Evolutionary conservation across 768 basidiomycete species (phyloP).

Genomic region (Lentinula detonsa): DNA sequence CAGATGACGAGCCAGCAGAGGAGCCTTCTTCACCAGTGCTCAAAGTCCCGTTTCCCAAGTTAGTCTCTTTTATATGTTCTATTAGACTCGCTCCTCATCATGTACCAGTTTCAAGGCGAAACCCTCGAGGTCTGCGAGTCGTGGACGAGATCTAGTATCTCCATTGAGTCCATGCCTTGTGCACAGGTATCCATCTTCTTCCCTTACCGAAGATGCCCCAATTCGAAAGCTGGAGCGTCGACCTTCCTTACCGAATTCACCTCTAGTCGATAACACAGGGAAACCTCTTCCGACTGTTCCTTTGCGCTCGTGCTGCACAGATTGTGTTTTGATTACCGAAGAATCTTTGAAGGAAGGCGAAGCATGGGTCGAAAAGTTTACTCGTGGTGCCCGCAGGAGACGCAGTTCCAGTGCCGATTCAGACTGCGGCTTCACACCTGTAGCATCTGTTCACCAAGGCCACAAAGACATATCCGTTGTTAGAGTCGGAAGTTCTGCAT

Average conservation of each 20-base stretch:
- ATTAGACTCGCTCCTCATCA: background rate
- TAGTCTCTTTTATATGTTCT: slow-evolving; percentile 16
- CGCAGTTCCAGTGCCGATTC: slow-evolving; percentile 36
- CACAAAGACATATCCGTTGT: slow-evolving; percentile 10
- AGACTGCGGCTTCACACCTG: slow-evolving; percentile 21
- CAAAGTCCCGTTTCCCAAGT: slow-evolving; percentile 61
- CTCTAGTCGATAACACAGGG: slow-evolving; percentile 22
- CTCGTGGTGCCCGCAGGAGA: slow-evolving; percentile 54
- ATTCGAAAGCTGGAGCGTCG: slow-evolving; percentile 15
- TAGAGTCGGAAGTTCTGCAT: slow-evolving; percentile 16
- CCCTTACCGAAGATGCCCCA: slow-evolving; percentile 4
- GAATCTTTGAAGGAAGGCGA: slow-evolving; percentile 48
- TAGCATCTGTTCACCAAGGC: slow-evolving; percentile 11
- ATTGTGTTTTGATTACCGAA: slow-evolving; percentile 57
- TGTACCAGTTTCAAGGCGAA: slow-evolving; percentile 34
- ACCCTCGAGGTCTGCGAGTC: slow-evolving; percentile 30
- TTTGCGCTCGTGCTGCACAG: slow-evolving; percentile 63
- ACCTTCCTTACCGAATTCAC: slow-evolving; percentile 27
- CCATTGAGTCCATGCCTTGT: slow-evolving; percentile 53
- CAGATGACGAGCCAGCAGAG: slow-evolving; percentile 10
- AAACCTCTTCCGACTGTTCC: slow-evolving; percentile 49
- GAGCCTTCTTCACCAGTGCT: slow-evolving; percentile 27
- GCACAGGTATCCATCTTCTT: slow-evolving; percentile 29
- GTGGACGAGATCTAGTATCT: slow-evolving; percentile 23
- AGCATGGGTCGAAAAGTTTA: slow-evolving; percentile 58